These are phyloP conservation scores for Coniochaeta sp. DNA, from an alignment of 2,329 filamentous ascomycete species.

Conservation along the genomic window DNA sequence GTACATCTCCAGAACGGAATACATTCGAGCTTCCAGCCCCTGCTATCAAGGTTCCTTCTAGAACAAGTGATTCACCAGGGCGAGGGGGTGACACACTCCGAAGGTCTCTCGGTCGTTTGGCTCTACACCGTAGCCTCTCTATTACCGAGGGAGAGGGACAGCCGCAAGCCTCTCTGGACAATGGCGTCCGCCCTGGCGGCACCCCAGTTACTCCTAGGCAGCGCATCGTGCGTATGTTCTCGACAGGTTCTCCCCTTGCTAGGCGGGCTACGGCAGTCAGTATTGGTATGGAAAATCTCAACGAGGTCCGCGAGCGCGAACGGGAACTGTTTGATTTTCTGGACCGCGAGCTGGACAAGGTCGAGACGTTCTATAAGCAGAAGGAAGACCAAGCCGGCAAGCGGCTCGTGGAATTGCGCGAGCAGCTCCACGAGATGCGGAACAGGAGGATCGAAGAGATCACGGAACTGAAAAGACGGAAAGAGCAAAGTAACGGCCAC, in stretches of 20 bases:
- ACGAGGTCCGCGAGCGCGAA: slow-evolving; percentile 60
- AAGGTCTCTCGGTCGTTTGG: slow-evolving; percentile 16
- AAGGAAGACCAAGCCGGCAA: slow-evolving; percentile 82
- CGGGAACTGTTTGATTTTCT: slow-evolving; percentile 84
- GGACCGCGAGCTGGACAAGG: slow-evolving; percentile 79
- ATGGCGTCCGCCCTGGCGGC: not conserved
- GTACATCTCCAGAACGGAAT: slow-evolving; percentile 19
- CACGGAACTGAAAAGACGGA: slow-evolving; percentile 31
- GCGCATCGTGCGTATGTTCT: slow-evolving; percentile 32
- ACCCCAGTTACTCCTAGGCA: slow-evolving; percentile 13
- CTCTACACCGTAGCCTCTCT: slow-evolving; percentile 30
- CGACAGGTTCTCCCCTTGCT: slow-evolving; percentile 23
- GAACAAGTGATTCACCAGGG: slow-evolving; percentile 13
- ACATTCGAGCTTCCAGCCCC: slow-evolving; percentile 48
- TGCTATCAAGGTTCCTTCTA: slow-evolving; percentile 35
- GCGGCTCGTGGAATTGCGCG: slow-evolving; percentile 62
- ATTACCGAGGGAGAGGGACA: slow-evolving; percentile 8
- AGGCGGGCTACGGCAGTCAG: slow-evolving; percentile 30
- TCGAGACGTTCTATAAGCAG: slow-evolving; percentile 79
- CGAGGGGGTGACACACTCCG: slow-evolving; percentile 6
- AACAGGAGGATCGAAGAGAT: slow-evolving; percentile 73
- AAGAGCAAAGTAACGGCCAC: slow-evolving; percentile 17
- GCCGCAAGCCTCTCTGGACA: not conserved
- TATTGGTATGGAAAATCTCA: slow-evolving; percentile 33
- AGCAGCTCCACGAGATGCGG: slow-evolving; percentile 90